Evolutionary conservation across 495 filamentous ascomycete species (phyloP), one percentile per base, ranked within the genome.

Genomic region (Lophium mytilinum): DNA sequence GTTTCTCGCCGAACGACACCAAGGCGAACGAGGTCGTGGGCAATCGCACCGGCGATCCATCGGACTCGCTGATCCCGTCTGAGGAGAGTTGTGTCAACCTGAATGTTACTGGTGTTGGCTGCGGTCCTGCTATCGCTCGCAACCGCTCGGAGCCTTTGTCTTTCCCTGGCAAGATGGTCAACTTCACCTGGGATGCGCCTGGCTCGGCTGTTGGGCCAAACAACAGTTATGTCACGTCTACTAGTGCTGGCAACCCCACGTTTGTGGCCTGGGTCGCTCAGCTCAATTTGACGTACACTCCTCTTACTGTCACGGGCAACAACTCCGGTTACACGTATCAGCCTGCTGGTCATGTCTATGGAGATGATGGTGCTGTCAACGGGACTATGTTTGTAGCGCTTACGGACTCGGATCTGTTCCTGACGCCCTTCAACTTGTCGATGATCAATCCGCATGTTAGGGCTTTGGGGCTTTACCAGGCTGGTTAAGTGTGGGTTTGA

Each of bases 201-300:
- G 90, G 89, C 0, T 67, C 78, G 57, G 55, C 71, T 3, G 80
- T 91, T 10, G 90, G 90, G 1, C 90, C 89, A 1, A 91, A 96
- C 66, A 86, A 86, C 66, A 84, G 77, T 62, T 95, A 95, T 64
- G 63, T 89, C 17, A 95, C 90, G 0, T 71, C 78, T 6, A 78
- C 76, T 1, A 60, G 60, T 11, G 87, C 84, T 4, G 78, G 79
- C 0, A 57, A 65, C 3, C 84, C 88, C 0, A 68, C 69, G 40
- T 96, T 78, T 39, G 90, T 90, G 1, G 79, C 79, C 0, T 96
- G 88, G 89, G 80, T 86, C 9, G 76, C 73, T n/a, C 90, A 94
- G 78, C 72, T 94, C 35, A 95, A 96, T 60, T 75, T 89, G 21
- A 95, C 90, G 0, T 94, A 94, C 68, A 82, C 88, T 1, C 75